Evolutionary conservation across 2,329 filamentous ascomycete species (phyloP).

Genomic region (Xylaria sp.): DNA sequence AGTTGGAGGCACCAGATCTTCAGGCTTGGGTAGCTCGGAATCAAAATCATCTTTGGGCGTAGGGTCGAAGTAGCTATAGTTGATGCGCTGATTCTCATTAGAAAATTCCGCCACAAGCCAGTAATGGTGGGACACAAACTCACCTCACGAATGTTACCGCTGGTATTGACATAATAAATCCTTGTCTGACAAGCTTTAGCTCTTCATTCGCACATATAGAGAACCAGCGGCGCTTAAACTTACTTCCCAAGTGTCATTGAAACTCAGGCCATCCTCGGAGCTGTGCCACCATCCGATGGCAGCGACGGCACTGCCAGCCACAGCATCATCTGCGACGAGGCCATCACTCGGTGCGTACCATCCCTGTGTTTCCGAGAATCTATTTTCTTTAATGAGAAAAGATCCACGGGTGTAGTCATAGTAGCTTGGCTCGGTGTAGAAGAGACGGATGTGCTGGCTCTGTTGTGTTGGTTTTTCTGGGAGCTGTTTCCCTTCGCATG

Average conservation of each 20-base stretch:
- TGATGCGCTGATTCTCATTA: not conserved
- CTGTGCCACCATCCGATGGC: conserved; percentile 12
- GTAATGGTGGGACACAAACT: not conserved
- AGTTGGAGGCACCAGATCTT: not conserved
- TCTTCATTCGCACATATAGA: not conserved
- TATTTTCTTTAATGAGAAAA: conserved; percentile 6
- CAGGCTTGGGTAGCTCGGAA: not conserved
- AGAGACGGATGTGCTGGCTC: conserved; percentile 7
- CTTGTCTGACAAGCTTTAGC: not conserved
- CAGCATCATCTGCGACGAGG: conserved; percentile 8
- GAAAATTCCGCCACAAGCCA: not conserved
- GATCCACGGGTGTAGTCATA: not conserved
- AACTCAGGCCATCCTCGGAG: conserved; percentile 2
- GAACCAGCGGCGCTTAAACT: not conserved
- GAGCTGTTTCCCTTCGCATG: not conserved
- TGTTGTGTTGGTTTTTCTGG: not conserved
- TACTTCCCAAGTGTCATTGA: conserved; percentile 9
- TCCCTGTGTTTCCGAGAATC: not conserved
- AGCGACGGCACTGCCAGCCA: not conserved
- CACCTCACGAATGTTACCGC: conserved; percentile 3
- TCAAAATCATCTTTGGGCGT: conserved; percentile 2
- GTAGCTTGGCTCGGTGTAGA: conserved; percentile 2
- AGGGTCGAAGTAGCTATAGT: conserved; percentile 1
- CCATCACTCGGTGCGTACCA: conserved; percentile 12
- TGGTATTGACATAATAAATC: conserved; percentile 8